A percentile compares a stretch with the other conserved stretches of the same genome.
These are phyloP conservation scores for Diaporthe sp. DNA, from an alignment of 2,329 filamentous ascomycete species.

Conservation along the genomic window DNA sequence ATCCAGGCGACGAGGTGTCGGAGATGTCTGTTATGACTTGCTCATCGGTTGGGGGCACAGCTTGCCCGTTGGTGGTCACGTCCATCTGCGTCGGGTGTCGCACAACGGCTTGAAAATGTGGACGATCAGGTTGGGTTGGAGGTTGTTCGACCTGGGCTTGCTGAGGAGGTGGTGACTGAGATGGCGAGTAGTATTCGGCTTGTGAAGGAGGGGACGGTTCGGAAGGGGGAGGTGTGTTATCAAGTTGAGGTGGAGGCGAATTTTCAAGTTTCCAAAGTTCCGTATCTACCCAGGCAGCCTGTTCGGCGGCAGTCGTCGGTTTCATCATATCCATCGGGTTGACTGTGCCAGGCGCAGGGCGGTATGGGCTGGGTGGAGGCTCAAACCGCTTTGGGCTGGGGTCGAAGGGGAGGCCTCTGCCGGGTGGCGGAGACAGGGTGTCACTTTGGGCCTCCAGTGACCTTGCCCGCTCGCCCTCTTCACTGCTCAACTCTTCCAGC, in stretches of 20 bases:
- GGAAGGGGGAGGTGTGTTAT: constrained; percentile 31
- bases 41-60: constrained; percentile 40
- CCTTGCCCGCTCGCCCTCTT: constrained; percentile 27
- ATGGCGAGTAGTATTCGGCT: constrained; percentile 21
- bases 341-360: constrained; percentile 61
- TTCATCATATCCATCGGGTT: constrained; percentile 70
- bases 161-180: constrained; percentile 23
- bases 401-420: constrained; percentile 38
- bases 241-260: constrained; percentile 45
- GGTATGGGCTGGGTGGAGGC: constrained; percentile 45
- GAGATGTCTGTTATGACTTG: constrained; percentile 49
- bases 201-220: constrained; percentile 34
- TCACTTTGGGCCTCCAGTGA: constrained; percentile 25
- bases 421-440: constrained; percentile 36
- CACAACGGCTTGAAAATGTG: constrained; percentile 40
- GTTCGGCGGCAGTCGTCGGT: constrained; percentile 53
- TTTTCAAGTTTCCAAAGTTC: constrained; percentile 53
- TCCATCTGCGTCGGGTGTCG: constrained; percentile 42
- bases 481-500: constrained; percentile 38
- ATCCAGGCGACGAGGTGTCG: constrained; percentile 57
- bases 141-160: constrained; percentile 20
- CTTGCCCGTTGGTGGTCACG: constrained; percentile 38
- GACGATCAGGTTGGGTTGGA: constrained; percentile 30
- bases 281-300: constrained; percentile 50
- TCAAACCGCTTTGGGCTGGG: constrained; percentile 43